Evolutionary conservation across 768 basidiomycete species (phyloP).

Genomic region (Rossbeevera mucosa): DNA sequence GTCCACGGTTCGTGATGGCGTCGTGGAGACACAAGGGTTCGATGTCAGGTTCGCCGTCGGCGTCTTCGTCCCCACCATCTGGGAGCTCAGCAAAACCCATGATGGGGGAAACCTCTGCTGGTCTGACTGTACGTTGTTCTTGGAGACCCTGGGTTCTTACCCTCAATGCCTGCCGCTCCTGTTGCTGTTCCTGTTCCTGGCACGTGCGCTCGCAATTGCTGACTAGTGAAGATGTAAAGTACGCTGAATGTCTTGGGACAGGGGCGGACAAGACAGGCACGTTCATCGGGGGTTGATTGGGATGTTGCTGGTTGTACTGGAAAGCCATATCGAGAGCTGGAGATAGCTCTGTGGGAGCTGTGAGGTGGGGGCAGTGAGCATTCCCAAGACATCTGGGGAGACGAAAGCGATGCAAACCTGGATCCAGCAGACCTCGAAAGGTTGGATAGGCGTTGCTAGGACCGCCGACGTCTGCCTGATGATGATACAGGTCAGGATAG

Average conservation of each 20-base stretch:
- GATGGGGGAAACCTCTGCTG: constrained; percentile 31
- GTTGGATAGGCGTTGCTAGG: constrained; percentile 20
- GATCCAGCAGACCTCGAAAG: constrained; percentile 21
- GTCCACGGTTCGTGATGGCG: constrained; percentile 15
- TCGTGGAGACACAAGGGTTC: constrained; percentile 27
- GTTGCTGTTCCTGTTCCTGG: constrained; percentile 36
- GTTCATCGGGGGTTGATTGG: constrained; percentile 19
- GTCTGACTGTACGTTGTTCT: constrained; percentile 30
- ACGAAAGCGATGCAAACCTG: constrained; percentile 24
- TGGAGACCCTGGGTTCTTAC: constrained; percentile 31
- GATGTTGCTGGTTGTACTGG: constrained; percentile 20
- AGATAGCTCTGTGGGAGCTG: constrained; percentile 20
- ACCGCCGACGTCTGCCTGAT: constrained; percentile 20
- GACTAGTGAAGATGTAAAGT: constrained; percentile 29
- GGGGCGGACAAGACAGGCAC: constrained; percentile 28
- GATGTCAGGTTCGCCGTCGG: constrained; percentile 32
- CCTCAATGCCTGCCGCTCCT: constrained; percentile 27
- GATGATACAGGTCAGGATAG: constrained; percentile 25
- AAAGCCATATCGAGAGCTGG: constrained; percentile 22
- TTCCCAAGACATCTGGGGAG: not conserved
- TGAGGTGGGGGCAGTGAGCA: constrained; percentile 2
- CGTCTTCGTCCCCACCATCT: constrained; percentile 33
- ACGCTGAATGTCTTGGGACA: constrained; percentile 31
- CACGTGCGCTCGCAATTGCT: constrained; percentile 34
- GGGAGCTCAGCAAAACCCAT: constrained; percentile 29